Evolutionary conservation across 2,329 filamentous ascomycete species (phyloP).

Genomic region (Xylariales sp.): DNA sequence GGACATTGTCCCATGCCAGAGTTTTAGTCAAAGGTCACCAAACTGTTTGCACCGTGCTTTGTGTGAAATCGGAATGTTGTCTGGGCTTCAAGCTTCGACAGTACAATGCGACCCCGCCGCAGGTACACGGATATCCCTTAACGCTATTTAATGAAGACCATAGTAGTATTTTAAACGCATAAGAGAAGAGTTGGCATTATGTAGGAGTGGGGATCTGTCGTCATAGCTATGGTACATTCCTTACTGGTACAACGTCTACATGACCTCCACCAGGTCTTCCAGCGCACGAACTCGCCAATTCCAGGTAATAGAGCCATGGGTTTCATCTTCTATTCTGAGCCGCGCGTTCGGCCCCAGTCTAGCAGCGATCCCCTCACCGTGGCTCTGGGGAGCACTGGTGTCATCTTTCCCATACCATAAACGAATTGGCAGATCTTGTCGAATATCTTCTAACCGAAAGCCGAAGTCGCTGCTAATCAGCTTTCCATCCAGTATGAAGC

Average conservation of each 20-base stretch:
- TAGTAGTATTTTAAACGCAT: background rate
- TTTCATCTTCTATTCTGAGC: conserved; percentile 32
- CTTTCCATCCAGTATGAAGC: conserved; percentile 24
- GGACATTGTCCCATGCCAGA: background rate
- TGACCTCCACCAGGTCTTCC: conserved; percentile 28
- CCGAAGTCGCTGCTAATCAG: conserved; percentile 22
- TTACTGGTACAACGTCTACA: background rate
- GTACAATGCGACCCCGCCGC: background rate
- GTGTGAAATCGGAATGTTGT: background rate
- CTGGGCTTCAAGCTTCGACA: background rate
- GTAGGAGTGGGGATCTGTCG: conserved; percentile 22
- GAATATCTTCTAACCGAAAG: conserved; percentile 32
- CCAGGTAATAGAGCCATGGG: conserved; percentile 31
- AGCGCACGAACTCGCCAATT: conserved; percentile 34
- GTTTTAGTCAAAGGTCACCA: background rate
- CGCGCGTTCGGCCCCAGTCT: conserved; percentile 26
- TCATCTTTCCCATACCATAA: conserved; percentile 32
- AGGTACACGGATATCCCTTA: background rate
- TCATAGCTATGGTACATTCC: conserved; percentile 20
- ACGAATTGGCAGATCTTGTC: conserved; percentile 25
- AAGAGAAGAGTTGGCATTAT: conserved; percentile 18
- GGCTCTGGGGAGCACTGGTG: conserved; percentile 1
- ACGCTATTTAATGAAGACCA: background rate
- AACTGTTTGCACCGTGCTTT: background rate
- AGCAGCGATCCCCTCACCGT: conserved; percentile 28